Conservation (phyloP, 441 rosid genomes). For the Pelargonium australe region DNA sequence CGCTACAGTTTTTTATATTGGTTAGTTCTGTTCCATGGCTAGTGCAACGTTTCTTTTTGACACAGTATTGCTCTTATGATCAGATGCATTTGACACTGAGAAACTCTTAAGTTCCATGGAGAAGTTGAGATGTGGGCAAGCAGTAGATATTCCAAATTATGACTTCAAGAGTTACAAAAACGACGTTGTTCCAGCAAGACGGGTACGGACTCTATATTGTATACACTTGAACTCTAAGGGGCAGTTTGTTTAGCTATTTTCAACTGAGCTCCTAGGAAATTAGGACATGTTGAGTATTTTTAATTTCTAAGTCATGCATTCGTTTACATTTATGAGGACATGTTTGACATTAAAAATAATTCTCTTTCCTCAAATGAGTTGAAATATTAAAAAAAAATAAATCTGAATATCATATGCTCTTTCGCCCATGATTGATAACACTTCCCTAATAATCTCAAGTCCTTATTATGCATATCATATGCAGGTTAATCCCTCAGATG, state of each 20-base stretch:
- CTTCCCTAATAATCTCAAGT: too few species aligned
- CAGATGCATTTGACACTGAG: conserved; percentile 96
- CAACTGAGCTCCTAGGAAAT: too few species aligned
- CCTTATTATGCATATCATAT: conserved; percentile 10
- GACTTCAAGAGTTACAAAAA: conserved; percentile 91
- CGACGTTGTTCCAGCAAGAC: conserved; percentile 63
- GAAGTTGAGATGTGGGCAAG: conserved; percentile 74
- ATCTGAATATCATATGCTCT: too few species aligned
- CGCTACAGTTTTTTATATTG: background rate
- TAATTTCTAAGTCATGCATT: too few species aligned
- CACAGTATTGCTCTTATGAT: conserved; percentile 22
- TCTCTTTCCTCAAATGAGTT: too few species aligned
- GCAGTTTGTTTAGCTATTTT: too few species aligned
- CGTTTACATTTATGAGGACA: too few species aligned
- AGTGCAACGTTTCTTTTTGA: conserved; percentile 15
- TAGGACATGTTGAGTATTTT: too few species aligned
- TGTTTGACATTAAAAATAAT: too few species aligned
- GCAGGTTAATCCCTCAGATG: conserved; percentile 97
- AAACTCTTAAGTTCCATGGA: conserved; percentile 68
- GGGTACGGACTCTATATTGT: conserved; percentile 43
- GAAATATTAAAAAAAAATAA: too few species aligned
- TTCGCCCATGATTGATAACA: too few species aligned
- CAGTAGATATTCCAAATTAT: conserved; percentile 90
- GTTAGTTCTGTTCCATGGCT: background rate
- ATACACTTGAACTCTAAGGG: too few species aligned